These are phyloP conservation scores for Agrocybe praecox DNA, from an alignment of 768 basidiomycete species.

Conservation along the genomic window DNA sequence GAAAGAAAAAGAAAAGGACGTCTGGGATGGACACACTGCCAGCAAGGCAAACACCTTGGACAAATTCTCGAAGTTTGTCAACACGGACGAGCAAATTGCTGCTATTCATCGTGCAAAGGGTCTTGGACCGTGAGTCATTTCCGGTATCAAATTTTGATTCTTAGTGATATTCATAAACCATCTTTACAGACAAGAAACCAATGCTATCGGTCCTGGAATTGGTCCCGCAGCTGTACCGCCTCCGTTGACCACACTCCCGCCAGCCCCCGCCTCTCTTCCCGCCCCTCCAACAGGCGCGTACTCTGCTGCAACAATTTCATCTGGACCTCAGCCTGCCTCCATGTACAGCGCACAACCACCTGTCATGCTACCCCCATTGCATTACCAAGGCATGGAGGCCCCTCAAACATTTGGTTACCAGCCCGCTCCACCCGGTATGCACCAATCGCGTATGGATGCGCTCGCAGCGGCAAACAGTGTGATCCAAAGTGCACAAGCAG, in stretches of 20 bases:
- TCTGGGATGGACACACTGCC: constrained; percentile 99
- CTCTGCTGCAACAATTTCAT: constrained; percentile 84
- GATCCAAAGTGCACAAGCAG: constrained; percentile 54
- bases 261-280: constrained; percentile 74
- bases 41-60: constrained; percentile 90
- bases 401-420: constrained; percentile 81
- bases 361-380: constrained; percentile 83
- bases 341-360: constrained; percentile 60
- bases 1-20: constrained; percentile 91
- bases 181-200: constrained; percentile 61
- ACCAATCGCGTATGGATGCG: constrained; percentile 66
- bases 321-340: constrained; percentile 90
- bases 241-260: constrained; percentile 65
- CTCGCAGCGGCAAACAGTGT: constrained; percentile 54
- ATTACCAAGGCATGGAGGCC: constrained; percentile 80
- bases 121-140: constrained; percentile 72
- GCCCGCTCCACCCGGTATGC: constrained; percentile 56
- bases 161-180: constrained; percentile 11
- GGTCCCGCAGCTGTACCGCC: constrained; percentile 78
- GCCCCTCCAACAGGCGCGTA: constrained; percentile 71
- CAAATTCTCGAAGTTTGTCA: constrained; percentile 92
- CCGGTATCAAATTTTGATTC: constrained; percentile 5
- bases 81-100: constrained; percentile 97
- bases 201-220: constrained; percentile 86
- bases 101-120: constrained; percentile 94